Base-by-base conservation (phyloP, 306 rosid species). In the Dalbergia oliveri region DNA sequence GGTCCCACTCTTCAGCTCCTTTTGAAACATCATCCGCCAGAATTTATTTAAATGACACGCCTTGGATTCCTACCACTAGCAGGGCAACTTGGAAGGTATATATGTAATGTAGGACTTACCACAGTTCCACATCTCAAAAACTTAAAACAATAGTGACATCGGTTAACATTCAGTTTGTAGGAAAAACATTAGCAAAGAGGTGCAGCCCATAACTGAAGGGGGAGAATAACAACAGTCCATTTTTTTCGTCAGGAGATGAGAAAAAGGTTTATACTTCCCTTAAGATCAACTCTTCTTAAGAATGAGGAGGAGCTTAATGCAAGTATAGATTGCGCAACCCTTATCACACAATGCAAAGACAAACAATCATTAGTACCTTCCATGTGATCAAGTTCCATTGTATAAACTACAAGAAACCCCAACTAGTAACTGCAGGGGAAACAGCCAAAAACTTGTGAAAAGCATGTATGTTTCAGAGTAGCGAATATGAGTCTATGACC, bases 361-460 rank as follows among this genome's bases (percentile, higher is more conserved):
- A 73, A 72, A 62, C 9, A 73, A 49, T 73, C 80, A 69, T 56
- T 76, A 70, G 66, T 49, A 75, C 69, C 78, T 50, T 69, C 66
- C 73, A 11, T 8, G 69, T 59, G 44, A 76, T 47, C 68, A 50
- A 41, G 34, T 70, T 76, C 82, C 75, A 35, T 43, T 75, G 71
- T 33, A 79, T 43, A 76, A 6, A 76, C 72, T 58, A 50, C 57
- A 71, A 73, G 47, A 76, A 84, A 65, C 51, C 58, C 64, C 79
- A 81, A 77, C 41, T 35, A 81, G 60, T n/a, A 73, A 84, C 76
- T 57, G 66, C 79, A 69, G 41, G 41, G 66, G 50, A 80, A 34
- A 21, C 37, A 62, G 44, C 35, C 4, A 53, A 57, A 26, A 18
- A 11, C 31, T 4, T 33, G 44, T 66, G 65, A 59, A 77, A 76